Percentiles rank a stretch among this genome's conserved stretches.
phyloP scores from a whole-genome alignment of 306 rosid species.

The Clitoria ternatea region DNA sequence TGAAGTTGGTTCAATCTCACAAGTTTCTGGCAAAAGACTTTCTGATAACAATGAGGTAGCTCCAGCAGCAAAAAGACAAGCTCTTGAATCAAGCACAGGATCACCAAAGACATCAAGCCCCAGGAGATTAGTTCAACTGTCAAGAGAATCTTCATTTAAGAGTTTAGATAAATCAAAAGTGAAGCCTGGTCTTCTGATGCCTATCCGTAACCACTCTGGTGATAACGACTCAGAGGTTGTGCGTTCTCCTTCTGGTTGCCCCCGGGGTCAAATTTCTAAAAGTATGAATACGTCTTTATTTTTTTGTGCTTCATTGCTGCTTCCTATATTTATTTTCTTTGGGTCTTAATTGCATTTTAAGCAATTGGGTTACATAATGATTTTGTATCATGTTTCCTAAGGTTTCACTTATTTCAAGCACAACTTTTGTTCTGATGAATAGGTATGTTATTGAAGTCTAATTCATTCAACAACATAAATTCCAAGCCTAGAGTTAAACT shows the following conservation, averaged over 20 bases:
- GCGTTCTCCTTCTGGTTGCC: conserved; percentile 47
- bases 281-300: conserved; percentile 38
- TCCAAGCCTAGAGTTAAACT: conserved; percentile 72
- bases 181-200: conserved; percentile 43
- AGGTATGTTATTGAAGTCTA: conserved; percentile 72
- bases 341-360: not conserved
- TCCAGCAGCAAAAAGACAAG: conserved; percentile 66
- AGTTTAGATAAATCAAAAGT: conserved; percentile 59
- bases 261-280: conserved; percentile 45
- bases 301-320: conserved; percentile 2
- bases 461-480: conserved; percentile 58
- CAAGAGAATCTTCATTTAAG: conserved; percentile 72
- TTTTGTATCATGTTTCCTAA: conserved; percentile 12
- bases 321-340: not conserved
- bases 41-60: conserved; percentile 59
- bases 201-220: conserved; percentile 41
- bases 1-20: conserved; percentile 42
- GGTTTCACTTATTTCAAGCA: conserved; percentile 20
- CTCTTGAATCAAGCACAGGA: conserved; percentile 58
- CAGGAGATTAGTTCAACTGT: conserved; percentile 41
- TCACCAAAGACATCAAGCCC: conserved; percentile 73
- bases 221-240: conserved; percentile 42
- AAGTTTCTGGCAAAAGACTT: conserved; percentile 56
- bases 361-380: conserved; percentile 1
- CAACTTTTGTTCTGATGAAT: conserved; percentile 27